Conservation (phyloP, 73 alveolate genomes). For the Symbiodinium natans region DNA sequence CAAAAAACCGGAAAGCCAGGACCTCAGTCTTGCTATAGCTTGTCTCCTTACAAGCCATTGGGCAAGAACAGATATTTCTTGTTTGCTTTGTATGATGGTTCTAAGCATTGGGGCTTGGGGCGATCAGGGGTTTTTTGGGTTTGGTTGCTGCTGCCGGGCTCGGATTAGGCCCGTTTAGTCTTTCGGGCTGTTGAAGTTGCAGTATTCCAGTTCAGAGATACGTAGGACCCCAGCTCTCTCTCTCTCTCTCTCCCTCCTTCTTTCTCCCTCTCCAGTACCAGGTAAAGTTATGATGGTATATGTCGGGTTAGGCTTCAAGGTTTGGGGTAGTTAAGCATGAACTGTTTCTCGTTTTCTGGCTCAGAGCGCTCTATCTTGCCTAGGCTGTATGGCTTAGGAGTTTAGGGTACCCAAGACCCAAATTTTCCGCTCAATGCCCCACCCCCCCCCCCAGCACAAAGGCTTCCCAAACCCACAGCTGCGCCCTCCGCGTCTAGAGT, state of each 20-base stretch:
- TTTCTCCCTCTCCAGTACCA: neutral
- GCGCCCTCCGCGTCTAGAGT: too few species aligned
- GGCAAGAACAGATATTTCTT: neutral
- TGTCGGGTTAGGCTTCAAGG: neutral
- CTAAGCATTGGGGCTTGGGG: neutral
- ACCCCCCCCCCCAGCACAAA: too few species aligned
- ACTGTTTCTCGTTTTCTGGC: neutral
- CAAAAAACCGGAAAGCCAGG: conserved; percentile 44
- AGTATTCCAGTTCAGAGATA: neutral
- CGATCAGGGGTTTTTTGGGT: neutral
- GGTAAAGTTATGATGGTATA: neutral
- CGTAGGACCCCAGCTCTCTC: neutral
- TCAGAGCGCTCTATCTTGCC: neutral
- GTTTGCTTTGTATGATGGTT: neutral
- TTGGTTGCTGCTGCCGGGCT: neutral
- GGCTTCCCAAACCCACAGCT: too few species aligned
- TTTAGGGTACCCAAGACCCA: too few species aligned
- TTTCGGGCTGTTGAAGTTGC: neutral
- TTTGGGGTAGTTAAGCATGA: neutral
- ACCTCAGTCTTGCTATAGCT: neutral
- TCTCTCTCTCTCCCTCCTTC: neutral
- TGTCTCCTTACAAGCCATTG: neutral
- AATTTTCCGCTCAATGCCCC: too few species aligned
- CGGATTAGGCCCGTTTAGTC: neutral
- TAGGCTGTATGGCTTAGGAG: too few species aligned